phyloP scores from a whole-genome alignment of 306 rosid species.

The Chamaecrista fasciculata region DNA sequence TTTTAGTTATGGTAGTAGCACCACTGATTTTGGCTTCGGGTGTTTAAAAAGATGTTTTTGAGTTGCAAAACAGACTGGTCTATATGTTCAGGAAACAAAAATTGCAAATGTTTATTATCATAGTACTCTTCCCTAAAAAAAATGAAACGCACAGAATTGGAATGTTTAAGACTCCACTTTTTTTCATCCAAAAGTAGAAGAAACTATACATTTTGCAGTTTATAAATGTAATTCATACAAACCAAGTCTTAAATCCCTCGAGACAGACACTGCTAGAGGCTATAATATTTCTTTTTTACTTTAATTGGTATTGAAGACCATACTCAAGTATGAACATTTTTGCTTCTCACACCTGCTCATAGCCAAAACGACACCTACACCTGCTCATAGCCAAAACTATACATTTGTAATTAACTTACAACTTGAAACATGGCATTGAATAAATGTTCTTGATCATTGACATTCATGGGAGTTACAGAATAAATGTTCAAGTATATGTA shows the following conservation, averaged over 20 bases:
- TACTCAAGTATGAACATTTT: not conserved
- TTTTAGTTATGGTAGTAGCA: no score
- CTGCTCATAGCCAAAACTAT: not conserved
- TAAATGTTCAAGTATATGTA: no score
- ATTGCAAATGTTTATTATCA: not conserved
- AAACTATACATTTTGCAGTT: conserved; percentile 2
- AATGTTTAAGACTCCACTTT: no score
- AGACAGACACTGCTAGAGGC: not conserved
- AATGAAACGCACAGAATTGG: no score
- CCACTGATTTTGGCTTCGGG: no score
- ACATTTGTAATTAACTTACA: not conserved
- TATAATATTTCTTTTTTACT: not conserved
- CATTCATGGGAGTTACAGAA: no score
- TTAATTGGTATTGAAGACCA: not conserved
- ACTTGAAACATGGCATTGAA: not conserved
- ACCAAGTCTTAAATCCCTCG: not conserved
- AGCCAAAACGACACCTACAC: not conserved
- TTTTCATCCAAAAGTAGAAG: not conserved
- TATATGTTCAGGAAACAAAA: no score
- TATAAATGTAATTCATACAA: not conserved
- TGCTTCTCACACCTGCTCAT: not conserved
- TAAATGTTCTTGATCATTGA: not conserved
- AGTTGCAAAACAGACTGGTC: no score
- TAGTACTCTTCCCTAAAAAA: not conserved
- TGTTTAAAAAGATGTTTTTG: no score